phyloP scores from a whole-genome alignment of 2,329 filamentous ascomycete genomes.

The Simplicillium sp. region DNA sequence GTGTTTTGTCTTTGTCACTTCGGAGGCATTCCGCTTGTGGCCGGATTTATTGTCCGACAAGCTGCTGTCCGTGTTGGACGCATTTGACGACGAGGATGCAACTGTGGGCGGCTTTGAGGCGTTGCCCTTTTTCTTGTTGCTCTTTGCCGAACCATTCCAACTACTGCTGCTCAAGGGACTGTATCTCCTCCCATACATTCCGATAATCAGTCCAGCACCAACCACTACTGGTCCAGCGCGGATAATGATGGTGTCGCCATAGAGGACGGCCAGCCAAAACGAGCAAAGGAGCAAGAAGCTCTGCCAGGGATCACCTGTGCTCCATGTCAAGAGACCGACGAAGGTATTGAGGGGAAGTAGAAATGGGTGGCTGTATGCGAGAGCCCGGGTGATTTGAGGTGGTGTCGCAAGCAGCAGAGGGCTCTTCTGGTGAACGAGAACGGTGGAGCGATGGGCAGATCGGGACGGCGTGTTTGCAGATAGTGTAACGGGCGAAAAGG shows the following conservation, averaged over 20 bases:
- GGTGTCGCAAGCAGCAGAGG: slow-evolving; percentile 87
- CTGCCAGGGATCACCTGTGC: slow-evolving; percentile 88
- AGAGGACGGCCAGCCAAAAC: slow-evolving; percentile 82
- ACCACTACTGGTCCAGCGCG: slow-evolving; percentile 77
- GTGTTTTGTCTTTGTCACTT: slow-evolving; percentile 59
- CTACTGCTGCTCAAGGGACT: slow-evolving; percentile 83
- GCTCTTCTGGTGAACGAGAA: slow-evolving; percentile 94
- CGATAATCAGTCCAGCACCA: slow-evolving; percentile 69
- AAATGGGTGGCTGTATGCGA: slow-evolving; percentile 95
- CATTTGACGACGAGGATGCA: slow-evolving; percentile 7
- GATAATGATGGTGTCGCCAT: slow-evolving; percentile 74
- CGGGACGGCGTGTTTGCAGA: slow-evolving; percentile 54
- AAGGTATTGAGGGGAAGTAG: slow-evolving; percentile 80
- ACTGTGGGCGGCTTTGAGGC: slow-evolving; percentile 11
- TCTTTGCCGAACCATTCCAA: slow-evolving; percentile 45
- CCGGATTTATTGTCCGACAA: not conserved
- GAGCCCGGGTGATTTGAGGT: slow-evolving; percentile 83
- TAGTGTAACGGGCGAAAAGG: slow-evolving; percentile 79
- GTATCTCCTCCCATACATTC: slow-evolving; percentile 87
- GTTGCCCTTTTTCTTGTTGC: slow-evolving; percentile 16
- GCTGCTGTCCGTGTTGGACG: slow-evolving; percentile 14
- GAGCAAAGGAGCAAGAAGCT: slow-evolving; percentile 79
- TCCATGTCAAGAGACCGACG: slow-evolving; percentile 85
- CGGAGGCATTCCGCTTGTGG: slow-evolving; percentile 35
- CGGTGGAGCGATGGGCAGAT: slow-evolving; percentile 68